Base-by-base conservation (phyloP, 768 basidiomycete genomes). In the Auricularia heimuer region DNA sequence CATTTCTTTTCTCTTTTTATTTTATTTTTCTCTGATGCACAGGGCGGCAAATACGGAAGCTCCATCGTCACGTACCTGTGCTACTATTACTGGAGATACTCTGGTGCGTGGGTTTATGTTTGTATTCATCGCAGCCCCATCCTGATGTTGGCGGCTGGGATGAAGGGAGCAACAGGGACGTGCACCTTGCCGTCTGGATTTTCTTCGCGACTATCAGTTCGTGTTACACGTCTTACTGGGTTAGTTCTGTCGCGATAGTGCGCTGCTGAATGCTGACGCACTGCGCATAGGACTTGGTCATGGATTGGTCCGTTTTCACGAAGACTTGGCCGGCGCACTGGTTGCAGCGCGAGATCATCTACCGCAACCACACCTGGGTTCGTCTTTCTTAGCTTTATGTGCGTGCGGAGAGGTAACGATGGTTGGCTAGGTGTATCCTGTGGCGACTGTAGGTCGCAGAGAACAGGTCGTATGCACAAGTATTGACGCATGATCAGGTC, bases 271-370 rank as follows among this genome's bases (percentile, higher is more conserved):
- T 37, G 21, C 45, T 21, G 6, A 37, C n/a, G 18, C 29, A 2
- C 29, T 29, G 16, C 35, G 56, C 45, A 62, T 68, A 92, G 93
- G 94, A 97, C 70, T 73, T 93, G 37, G 71, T 88, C 10, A 90
- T 95, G 85, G 96, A 98, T 73, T 98, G 96, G 96, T 92, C 90
- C 1, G 72, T 98, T 54, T 77, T 93, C 54, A 80, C 83, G 65
- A 78, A 81, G 3, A 85, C 78, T 65, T 77, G 80, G 7, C 77
- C 69, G 66, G 79, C 89, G 67, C 82, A 77, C 21, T 77, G 91
- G 47, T 80, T 98, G 2, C 85, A 97, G 18, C 74, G 78, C 3
- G 90, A 95, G 44, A 75, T 96, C 37, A 77, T 91, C 2, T 98
- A 94, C 73, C 77, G 81, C 4, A 81, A 86, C 58, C 71, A 83